These are phyloP conservation scores for Larix kaempferi DNA, from an alignment of 75 land plant species.

Conservation along the genomic window DNA sequence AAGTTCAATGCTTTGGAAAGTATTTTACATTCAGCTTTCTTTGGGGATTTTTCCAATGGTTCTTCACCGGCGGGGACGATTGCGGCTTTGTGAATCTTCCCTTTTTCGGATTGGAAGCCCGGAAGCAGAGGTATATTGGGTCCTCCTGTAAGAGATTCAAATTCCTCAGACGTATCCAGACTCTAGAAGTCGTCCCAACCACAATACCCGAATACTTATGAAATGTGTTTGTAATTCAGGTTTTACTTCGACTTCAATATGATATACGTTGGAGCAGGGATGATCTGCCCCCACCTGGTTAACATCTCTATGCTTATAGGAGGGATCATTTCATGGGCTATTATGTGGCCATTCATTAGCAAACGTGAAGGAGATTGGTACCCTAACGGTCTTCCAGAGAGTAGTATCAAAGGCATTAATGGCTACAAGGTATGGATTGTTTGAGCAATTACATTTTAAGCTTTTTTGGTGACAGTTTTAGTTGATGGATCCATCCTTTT, in stretches of 20 bases:
- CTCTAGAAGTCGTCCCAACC: neutral
- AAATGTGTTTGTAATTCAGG: neutral
- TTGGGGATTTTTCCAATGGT: constrained; percentile 23
- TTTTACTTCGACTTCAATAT: constrained; percentile 26
- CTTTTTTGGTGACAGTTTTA: no score
- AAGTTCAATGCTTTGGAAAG: constrained; percentile 10
- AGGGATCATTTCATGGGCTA: constrained; percentile 67
- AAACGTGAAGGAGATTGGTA: constrained; percentile 73
- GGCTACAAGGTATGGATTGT: constrained; percentile 73
- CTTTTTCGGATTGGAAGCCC: constrained; percentile 28
- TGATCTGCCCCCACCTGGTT: constrained; percentile 88
- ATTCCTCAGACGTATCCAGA: no score
- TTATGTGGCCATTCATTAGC: constrained; percentile 90
- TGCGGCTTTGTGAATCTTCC: constrained; percentile 19
- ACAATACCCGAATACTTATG: no score
- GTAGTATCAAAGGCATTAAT: constrained; percentile 77
- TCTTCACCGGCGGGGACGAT: constrained; percentile 10
- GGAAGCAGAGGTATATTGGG: constrained; percentile 22
- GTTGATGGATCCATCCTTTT: no score
- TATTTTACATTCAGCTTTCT: constrained; percentile 9
- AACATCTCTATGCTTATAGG: constrained; percentile 77
- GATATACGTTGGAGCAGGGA: constrained; percentile 85
- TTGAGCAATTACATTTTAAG: neutral
- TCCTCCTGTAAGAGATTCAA: no score
- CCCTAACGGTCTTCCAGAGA: constrained; percentile 37